phyloP scores from a whole-genome alignment of 805 yeast species.

The Pichia pseudocactophila region DNA sequence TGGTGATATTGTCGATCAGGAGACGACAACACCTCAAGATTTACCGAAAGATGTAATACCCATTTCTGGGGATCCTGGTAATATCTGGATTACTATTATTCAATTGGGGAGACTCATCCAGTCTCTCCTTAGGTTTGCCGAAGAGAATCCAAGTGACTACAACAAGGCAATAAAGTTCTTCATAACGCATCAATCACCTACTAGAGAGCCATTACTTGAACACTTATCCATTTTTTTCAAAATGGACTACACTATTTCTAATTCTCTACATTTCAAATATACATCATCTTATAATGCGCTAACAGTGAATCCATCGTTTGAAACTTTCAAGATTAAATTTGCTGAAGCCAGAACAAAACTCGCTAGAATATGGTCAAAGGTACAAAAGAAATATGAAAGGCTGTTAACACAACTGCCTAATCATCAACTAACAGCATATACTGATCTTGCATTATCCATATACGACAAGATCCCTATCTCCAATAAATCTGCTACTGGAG shows the following conservation, averaged over 20 bases:
- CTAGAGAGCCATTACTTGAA: constrained; percentile 59
- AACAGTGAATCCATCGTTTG: constrained; percentile 54
- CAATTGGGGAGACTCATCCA: constrained; percentile 61
- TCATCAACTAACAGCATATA: constrained; percentile 34
- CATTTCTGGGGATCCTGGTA: constrained; percentile 55
- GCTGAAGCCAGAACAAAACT: constrained; percentile 52
- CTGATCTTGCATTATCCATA: constrained; percentile 49
- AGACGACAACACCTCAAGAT: not conserved
- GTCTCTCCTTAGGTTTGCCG: constrained; percentile 33
- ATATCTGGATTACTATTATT: constrained; percentile 63
- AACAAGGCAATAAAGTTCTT: constrained; percentile 47
- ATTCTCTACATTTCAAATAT: constrained; percentile 62
- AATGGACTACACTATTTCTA: constrained; percentile 67
- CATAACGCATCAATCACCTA: constrained; percentile 61
- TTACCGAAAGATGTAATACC: constrained; percentile 29
- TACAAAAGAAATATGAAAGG: constrained; percentile 42
- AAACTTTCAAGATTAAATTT: constrained; percentile 54
- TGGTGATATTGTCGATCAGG: constrained; percentile 24
- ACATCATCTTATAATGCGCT: constrained; percentile 63
- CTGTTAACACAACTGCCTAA: constrained; percentile 33
- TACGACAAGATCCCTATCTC: constrained; percentile 56
- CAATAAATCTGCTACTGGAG: constrained; percentile 16
- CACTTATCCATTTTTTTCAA: constrained; percentile 58
- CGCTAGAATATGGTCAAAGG: constrained; percentile 54
- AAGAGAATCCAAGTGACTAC: constrained; percentile 22